Base-by-base conservation (phyloP, 2,329 filamentous ascomycete genomes). In the Curvularia verruculosa region DNA sequence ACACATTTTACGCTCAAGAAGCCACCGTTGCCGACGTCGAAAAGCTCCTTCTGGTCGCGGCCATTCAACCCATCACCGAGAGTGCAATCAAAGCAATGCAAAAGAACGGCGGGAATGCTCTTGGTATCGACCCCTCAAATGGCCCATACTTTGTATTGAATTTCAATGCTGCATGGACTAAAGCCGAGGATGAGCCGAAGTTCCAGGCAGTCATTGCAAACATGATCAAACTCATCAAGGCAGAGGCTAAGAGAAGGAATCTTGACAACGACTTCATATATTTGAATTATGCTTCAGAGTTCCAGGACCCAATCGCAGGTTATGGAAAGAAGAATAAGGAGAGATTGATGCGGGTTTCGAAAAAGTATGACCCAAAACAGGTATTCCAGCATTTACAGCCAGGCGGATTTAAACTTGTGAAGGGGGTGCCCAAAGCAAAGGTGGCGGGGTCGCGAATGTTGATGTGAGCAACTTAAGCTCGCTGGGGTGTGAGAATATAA, bases 331-430 rank as follows among this genome's bases (percentile, higher is more conserved):
- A 39, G 26, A 62, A 58, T 15, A 60, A 58, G n/a, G n/a, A 54
- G 10, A 64, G 63, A 8, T 50, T 81, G 56, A 61, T 64, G 37
- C 51, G 57, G 2, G 63, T 79, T 13, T 70, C 71, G 7, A 61
- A 56, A 18, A 73, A 69, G 55, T 80, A 79, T 52, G 79, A 81
- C 57, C 77, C 79, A 0, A 59, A 56, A 3, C 63, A 67, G 1
- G 68, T 80, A 1, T 80, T 77, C 54, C 75, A 80, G 64, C 72
- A 51, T 31, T 60, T 77, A 23, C 67, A 76, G 49, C 76, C 77
- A 2, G 78, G 78, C 7, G 72, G 75, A 28, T 81, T 79, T 54
- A 81, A 81, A 50, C 29, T 66, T 23, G 49, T 50, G 0, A 46
- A 46, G 19, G 56, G 52, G 18, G 55, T 52, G 15, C 56, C 54